A percentile compares a stretch with the other conserved stretches of the same genome.
Evolutionary conservation across 345 rosid species (phyloP).

Genomic region (Gynandropsis gynandra): DNA sequence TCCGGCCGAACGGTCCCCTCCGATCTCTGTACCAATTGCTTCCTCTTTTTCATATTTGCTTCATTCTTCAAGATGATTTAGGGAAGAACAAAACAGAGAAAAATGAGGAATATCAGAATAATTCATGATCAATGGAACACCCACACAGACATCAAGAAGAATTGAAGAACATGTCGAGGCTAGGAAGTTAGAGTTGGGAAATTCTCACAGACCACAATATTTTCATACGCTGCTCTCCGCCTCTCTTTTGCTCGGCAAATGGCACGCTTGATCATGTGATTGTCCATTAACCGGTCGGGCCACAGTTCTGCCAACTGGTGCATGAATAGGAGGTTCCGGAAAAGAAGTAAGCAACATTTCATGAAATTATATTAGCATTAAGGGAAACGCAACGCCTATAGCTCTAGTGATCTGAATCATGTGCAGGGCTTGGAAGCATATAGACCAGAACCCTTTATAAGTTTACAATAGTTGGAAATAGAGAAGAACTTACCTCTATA

Average conservation of each 20-base stretch:
- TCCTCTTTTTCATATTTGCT: constrained; percentile 45
- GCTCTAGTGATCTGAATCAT: background rate
- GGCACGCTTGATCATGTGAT: constrained; percentile 81
- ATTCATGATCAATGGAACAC: constrained; percentile 4
- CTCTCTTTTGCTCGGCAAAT: constrained; percentile 84
- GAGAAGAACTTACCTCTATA: constrained; percentile 46
- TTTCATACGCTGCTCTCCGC: constrained; percentile 18
- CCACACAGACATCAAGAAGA: background rate
- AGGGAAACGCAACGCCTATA: background rate
- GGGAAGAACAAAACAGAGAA: background rate
- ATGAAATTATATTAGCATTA: constrained; percentile 6
- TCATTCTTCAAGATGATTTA: constrained; percentile 37
- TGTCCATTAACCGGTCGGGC: constrained; percentile 86
- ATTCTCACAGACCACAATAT: constrained; percentile 15
- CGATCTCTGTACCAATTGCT: constrained; percentile 34
- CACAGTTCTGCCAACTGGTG: constrained; percentile 78
- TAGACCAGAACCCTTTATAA: background rate
- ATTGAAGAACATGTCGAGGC: background rate
- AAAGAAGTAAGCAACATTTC: constrained; percentile 25
- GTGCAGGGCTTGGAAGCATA: constrained; percentile 17
- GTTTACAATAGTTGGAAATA: background rate
- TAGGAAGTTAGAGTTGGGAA: background rate
- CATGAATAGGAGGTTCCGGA: constrained; percentile 19
- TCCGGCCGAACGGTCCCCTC: constrained; percentile 43
- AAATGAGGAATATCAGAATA: background rate